These are phyloP conservation scores for Cystofilobasidium ferigula DNA, from an alignment of 768 basidiomycete species.

Conservation along the genomic window DNA sequence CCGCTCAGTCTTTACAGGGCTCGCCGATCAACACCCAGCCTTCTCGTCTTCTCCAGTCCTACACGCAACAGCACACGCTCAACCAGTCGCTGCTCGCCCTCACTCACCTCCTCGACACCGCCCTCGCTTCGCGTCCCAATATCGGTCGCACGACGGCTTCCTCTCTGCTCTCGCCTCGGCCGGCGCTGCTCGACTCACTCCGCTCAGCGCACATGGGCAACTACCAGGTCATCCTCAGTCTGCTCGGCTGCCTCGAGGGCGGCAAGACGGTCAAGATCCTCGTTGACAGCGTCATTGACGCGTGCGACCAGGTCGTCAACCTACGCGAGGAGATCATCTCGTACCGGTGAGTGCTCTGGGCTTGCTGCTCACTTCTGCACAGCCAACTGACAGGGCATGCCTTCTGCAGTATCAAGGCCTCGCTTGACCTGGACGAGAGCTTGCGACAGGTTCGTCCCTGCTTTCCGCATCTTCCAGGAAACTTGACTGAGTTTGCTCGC, in stretches of 20 bases:
- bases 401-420: constrained; percentile 13
- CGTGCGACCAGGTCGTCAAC: constrained; percentile 63
- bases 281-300: constrained; percentile 81
- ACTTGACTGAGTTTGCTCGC: not conserved
- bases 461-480: constrained; percentile 8
- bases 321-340: constrained; percentile 77
- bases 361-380: constrained; percentile 41
- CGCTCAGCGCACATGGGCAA: constrained; percentile 85
- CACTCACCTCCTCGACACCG: constrained; percentile 41
- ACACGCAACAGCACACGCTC: constrained; percentile 55
- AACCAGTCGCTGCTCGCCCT: constrained; percentile 32
- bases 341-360: constrained; percentile 69
- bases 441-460: constrained; percentile 40
- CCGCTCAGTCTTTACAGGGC: too few relatives aligned
- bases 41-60: not conserved
- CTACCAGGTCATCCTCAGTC: constrained; percentile 78
- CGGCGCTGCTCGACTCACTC: constrained; percentile 68
- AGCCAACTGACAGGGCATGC: constrained; percentile 38
- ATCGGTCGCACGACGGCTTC: constrained; percentile 50
- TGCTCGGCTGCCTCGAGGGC: constrained; percentile 83
- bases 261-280: constrained; percentile 75
- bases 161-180: constrained; percentile 67
- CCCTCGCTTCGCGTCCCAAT: constrained; percentile 14
- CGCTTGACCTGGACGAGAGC: constrained; percentile 27
- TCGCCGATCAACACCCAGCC: constrained; percentile 8